Percentiles rank a stretch among this genome's conserved stretches.
Conservation (phyloP, 2,329 filamentous ascomycete genomes). For the Claviceps purpurea region DNA sequence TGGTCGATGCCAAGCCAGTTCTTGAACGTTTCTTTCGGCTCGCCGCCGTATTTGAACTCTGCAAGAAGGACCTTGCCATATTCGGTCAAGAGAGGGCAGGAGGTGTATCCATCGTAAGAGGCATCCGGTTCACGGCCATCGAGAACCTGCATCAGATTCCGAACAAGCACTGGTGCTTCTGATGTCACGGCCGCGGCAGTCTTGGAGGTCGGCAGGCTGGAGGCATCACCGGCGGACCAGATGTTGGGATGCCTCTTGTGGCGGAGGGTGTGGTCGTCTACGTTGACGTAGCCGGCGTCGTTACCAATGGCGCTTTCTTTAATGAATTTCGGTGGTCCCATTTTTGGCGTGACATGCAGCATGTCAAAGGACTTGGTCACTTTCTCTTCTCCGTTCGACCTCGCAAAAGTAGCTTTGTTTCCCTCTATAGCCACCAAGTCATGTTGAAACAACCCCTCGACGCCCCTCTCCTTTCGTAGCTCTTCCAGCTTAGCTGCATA, state of each 20-base stretch:
- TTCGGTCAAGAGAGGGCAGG: slow-evolving; percentile 39
- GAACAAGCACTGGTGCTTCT: slow-evolving; percentile 36
- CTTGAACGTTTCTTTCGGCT: slow-evolving; percentile 49
- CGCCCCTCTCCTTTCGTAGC: slow-evolving; percentile 37
- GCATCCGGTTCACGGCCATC: slow-evolving; percentile 31
- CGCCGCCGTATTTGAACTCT: slow-evolving; percentile 52
- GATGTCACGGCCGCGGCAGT: slow-evolving; percentile 40
- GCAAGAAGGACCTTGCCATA: slow-evolving; percentile 51
- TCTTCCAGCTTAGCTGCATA: slow-evolving; percentile 40
- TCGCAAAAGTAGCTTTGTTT: slow-evolving; percentile 36
- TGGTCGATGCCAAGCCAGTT: slow-evolving; percentile 43
- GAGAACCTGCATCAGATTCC: slow-evolving; percentile 29
- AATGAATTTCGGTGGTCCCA: slow-evolving; percentile 41
- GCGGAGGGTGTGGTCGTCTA: slow-evolving; percentile 36
- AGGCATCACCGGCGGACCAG: slow-evolving; percentile 46
- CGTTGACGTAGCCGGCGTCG: slow-evolving; percentile 43
- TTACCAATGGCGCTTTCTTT: slow-evolving; percentile 40
- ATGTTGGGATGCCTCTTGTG: slow-evolving; percentile 42
- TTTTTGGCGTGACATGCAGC: slow-evolving; percentile 44
- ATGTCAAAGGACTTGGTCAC: slow-evolving; percentile 38
- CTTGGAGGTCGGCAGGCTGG: slow-evolving; percentile 45
- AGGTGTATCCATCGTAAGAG: slow-evolving; percentile 41
- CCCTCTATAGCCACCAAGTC: slow-evolving; percentile 40
- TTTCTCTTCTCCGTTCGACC: slow-evolving; percentile 26
- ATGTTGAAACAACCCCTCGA: slow-evolving; percentile 46